phyloP scores from a whole-genome alignment of 305 asterid genomes.

The Fraxinus xanthoxyloides region DNA sequence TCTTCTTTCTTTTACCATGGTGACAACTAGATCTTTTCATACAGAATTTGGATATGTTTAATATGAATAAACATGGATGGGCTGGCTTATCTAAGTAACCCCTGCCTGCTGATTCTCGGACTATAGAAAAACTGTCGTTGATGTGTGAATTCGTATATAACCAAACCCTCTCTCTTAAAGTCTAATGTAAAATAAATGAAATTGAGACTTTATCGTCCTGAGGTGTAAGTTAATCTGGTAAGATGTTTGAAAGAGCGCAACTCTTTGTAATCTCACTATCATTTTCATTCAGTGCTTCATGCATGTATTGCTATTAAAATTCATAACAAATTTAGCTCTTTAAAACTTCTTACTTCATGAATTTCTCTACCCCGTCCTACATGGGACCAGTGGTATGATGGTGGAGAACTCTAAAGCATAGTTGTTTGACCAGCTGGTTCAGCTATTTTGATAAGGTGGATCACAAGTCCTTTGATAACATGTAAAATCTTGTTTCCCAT shows the following conservation, averaged over 20 bases:
- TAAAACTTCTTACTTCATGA: not conserved
- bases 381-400: not conserved
- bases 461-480: not conserved
- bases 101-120: not conserved
- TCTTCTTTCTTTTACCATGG: not conserved
- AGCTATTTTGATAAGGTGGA: not conserved
- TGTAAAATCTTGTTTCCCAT: not conserved
- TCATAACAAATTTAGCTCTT: not conserved
- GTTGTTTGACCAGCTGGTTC: not conserved
- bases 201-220: not conserved
- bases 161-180: not conserved
- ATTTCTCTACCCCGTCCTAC: not conserved
- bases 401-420: not conserved
- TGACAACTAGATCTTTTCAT: not conserved
- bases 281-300: not conserved
- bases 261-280: not conserved
- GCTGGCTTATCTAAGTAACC: not conserved
- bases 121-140: not conserved
- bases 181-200: not conserved
- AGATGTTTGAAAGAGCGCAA: not conserved
- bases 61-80: not conserved
- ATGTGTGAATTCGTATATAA: not conserved
- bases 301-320: not conserved
- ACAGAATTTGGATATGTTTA: not conserved
- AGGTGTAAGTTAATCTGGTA: not conserved